phyloP scores from a whole-genome alignment of 805 yeast genomes.

The Teunomyces pallodes region DNA sequence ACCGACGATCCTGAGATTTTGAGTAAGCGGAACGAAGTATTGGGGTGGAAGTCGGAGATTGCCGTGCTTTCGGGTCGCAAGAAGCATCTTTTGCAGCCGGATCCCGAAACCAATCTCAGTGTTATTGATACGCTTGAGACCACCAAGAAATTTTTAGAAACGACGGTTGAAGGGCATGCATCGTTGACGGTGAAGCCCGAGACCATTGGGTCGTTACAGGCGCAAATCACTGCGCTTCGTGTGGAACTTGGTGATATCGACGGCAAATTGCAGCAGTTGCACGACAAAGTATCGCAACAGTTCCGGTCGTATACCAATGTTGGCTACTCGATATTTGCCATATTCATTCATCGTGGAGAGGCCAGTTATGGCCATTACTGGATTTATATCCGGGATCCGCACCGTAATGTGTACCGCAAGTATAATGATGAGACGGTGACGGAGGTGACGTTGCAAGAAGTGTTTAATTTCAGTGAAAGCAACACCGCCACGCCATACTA shows the following conservation, averaged over 20 bases:
- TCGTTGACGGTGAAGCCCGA: conserved; percentile 38
- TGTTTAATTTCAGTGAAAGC: conserved; percentile 60
- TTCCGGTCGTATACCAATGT: conserved; percentile 58
- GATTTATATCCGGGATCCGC: conserved; percentile 84
- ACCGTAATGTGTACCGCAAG: conserved; percentile 68
- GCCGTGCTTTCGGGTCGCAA: conserved; percentile 37
- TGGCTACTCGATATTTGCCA: conserved; percentile 84
- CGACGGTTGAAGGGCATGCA: conserved; percentile 36
- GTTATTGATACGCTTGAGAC: conserved; percentile 46
- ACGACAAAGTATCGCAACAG: conserved; percentile 51
- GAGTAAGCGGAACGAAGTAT: conserved; percentile 53
- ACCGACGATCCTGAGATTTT: conserved; percentile 59
- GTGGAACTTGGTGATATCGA: conserved; percentile 44
- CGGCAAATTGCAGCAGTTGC: conserved; percentile 42
- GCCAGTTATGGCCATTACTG: conserved; percentile 97
- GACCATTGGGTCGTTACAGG: conserved; percentile 47
- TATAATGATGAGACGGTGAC: conserved; percentile 96
- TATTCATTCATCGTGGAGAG: conserved; percentile 93
- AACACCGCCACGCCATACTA: conserved; percentile 95
- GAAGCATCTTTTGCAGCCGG: conserved; percentile 43
- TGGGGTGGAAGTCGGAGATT: conserved; percentile 61
- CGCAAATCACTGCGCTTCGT: conserved; percentile 47
- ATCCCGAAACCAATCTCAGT: conserved; percentile 33
- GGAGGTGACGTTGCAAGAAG: conserved; percentile 65
- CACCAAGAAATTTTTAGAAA: conserved; percentile 54